Evolutionary conservation across 805 yeast species (phyloP).

Genomic region (Starmerella lactis-condensi): DNA sequence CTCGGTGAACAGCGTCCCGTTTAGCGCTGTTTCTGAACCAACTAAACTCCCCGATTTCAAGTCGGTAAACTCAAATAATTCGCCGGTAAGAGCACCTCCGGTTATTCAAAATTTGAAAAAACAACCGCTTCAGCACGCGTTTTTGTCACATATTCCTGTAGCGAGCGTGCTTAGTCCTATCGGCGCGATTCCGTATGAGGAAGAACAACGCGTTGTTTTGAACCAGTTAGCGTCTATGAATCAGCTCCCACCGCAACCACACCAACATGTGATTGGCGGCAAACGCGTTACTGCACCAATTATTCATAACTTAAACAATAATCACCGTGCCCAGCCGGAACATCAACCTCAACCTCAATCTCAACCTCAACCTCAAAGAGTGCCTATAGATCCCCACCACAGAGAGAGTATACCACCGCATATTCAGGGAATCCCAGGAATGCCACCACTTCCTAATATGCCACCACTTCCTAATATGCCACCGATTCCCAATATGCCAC

Average conservation of each 20-base stretch:
- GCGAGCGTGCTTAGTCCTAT: constrained; percentile 13
- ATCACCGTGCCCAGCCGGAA: too few species aligned
- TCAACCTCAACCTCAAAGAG: too few species aligned
- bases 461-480: too few species aligned
- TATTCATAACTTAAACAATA: constrained; percentile 11
- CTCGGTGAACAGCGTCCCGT: constrained; percentile 22
- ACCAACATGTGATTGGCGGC: constrained; percentile 12
- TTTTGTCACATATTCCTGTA: constrained; percentile 16
- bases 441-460: too few species aligned
- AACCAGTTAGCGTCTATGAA: constrained; percentile 13
- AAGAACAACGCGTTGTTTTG: constrained; percentile 15
- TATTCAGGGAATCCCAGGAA: too few species aligned
- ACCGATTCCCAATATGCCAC: too few species aligned
- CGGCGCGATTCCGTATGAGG: constrained; percentile 14
- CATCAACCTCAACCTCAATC: too few species aligned
- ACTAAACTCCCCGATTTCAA: constrained; percentile 7
- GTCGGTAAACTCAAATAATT: neutral
- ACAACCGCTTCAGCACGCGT: constrained; percentile 13
- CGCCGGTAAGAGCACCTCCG: constrained; percentile 5
- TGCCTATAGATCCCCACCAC: too few species aligned
- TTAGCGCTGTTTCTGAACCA: constrained; percentile 13
- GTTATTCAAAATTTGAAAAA: neutral
- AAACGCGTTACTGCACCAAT: constrained; percentile 10
- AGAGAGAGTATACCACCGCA: too few species aligned
- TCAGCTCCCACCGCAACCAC: constrained; percentile 10